phyloP scores from a whole-genome alignment of 1,284 basidiomycete species.

The Volvariella volvacea region DNA sequence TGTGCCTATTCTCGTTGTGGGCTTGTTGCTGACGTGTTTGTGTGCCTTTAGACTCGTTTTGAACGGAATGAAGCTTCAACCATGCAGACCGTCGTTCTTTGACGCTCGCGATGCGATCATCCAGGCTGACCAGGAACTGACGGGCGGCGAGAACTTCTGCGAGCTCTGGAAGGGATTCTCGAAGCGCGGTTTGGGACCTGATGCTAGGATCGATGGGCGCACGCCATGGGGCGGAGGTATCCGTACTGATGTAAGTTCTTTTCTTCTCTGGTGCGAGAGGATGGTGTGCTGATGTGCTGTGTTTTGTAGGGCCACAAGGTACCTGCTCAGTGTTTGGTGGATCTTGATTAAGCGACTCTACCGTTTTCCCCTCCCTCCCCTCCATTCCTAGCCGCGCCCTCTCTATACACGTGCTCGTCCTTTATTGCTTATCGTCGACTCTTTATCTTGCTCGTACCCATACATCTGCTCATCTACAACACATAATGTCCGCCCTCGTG shows the following conservation, averaged over 20 bases:
- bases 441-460: too few species aligned
- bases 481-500: too few species aligned
- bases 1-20: too few species aligned
- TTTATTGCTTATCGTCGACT: too few species aligned
- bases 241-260: conserved; percentile 43
- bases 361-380: too few species aligned
- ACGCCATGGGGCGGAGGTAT: conserved; percentile 96
- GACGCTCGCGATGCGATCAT: conserved; percentile 91
- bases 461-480: too few species aligned
- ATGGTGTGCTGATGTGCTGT: too few species aligned
- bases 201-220: conserved; percentile 67
- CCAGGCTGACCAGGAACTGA: conserved; percentile 86
- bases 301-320: too few species aligned
- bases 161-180: conserved; percentile 86
- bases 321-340: too few species aligned
- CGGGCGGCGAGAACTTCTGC: conserved; percentile 90
- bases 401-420: too few species aligned
- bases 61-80: conserved; percentile 92
- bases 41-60: conserved; percentile 55
- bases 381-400: too few species aligned
- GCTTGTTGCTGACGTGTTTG: not conserved
- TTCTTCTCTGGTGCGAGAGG: not conserved
- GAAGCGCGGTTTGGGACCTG: conserved; percentile 71
- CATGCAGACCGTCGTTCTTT: conserved; percentile 88
- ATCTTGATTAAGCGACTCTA: too few species aligned